Conservation (phyloP, 2,329 filamentous ascomycete genomes). For the Talaromyces funiculosus region DNA sequence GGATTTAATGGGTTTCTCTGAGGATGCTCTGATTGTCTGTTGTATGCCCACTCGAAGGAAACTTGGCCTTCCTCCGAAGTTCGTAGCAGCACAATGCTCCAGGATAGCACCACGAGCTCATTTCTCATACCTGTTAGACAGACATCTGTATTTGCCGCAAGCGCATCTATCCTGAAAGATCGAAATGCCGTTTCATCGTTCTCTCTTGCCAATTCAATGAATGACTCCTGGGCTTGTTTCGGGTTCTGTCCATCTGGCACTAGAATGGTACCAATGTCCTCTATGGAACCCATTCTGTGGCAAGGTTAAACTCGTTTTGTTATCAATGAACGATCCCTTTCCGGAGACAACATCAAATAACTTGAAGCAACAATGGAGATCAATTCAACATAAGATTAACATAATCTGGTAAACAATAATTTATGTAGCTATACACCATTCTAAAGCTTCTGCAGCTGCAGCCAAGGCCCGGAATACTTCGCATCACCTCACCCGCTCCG, state of each 20-base stretch:
- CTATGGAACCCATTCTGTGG: constrained; percentile 2
- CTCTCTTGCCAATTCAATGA: background rate
- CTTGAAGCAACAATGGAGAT: background rate
- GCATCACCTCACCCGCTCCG: background rate
- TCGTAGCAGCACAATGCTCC: constrained; percentile 42
- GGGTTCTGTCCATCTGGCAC: background rate
- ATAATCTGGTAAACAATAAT: background rate
- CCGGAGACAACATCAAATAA: background rate
- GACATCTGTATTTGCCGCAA: constrained; percentile 20
- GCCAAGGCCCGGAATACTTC: background rate
- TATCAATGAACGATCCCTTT: background rate
- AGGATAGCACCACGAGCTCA: constrained; percentile 40
- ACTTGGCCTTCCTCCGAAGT: constrained; percentile 36
- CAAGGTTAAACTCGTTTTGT: background rate
- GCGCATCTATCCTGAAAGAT: constrained; percentile 9
- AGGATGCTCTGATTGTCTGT: background rate
- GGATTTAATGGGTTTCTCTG: background rate
- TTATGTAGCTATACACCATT: background rate
- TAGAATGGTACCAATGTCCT: background rate
- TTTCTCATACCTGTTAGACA: constrained; percentile 35
- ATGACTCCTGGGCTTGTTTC: background rate
- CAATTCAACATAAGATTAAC: background rate
- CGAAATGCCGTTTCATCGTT: background rate
- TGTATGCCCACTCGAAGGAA: constrained; percentile 39
- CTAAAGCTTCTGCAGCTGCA: background rate